A percentile compares a stretch with the other conserved stretches of the same genome.
Conservation (phyloP, 2,329 filamentous ascomycete genomes). For the Aspergillus tamarii region DNA sequence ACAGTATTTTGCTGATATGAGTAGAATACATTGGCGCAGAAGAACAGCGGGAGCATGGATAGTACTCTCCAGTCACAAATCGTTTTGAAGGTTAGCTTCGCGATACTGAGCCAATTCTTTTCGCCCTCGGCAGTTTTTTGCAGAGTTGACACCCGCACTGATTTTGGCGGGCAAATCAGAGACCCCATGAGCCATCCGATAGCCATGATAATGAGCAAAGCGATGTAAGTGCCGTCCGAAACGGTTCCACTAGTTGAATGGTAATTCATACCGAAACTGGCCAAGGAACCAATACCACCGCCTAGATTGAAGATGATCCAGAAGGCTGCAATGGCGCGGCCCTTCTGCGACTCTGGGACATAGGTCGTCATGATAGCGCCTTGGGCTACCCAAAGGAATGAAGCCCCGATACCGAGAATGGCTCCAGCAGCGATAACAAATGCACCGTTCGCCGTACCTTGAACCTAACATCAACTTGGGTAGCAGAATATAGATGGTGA, state of each 20-base stretch:
- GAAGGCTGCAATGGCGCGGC: slow-evolving; percentile 48
- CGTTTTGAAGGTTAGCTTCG: slow-evolving; percentile 39
- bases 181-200: slow-evolving; percentile 53
- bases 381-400: slow-evolving; percentile 53
- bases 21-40: slow-evolving; percentile 60
- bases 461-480: not conserved
- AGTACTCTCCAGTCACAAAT: slow-evolving; percentile 50
- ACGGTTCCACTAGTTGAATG: slow-evolving; percentile 49
- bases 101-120: slow-evolving; percentile 40
- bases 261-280: slow-evolving; percentile 51
- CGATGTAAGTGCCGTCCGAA: slow-evolving; percentile 55
- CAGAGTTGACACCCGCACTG: slow-evolving; percentile 45
- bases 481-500: no score
- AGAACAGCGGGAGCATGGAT: slow-evolving; percentile 58
- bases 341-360: slow-evolving; percentile 47
- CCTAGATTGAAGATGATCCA: slow-evolving; percentile 54
- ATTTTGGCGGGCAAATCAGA: slow-evolving; percentile 53
- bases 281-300: slow-evolving; percentile 49
- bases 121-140: slow-evolving; percentile 42
- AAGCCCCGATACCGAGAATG: slow-evolving; percentile 51
- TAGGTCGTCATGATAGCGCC: slow-evolving; percentile 56
- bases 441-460: slow-evolving; percentile 41
- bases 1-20: slow-evolving; percentile 61
- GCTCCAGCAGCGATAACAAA: slow-evolving; percentile 52
- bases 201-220: slow-evolving; percentile 53